phyloP scores from a whole-genome alignment of 345 rosid species.

The Brassica napus region Da-Ae NC_063451.1:28551501-28552000 shows the following conservation, averaged over 20 bases:
- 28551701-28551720: not conserved
- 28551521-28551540: not conserved
- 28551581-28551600: conserved; percentile 91
- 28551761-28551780: too few relatives aligned
- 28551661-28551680: conserved; percentile 82
- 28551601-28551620: conserved; percentile 85
- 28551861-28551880: conserved; percentile 87
- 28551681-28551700: not conserved
- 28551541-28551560: not conserved
- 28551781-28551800: not conserved
- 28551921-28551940: not conserved
- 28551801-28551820: too few relatives aligned
- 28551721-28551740: not conserved
- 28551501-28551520: conserved; percentile 26
- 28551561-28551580: conserved; percentile 54
- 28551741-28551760: conserved; percentile 1
- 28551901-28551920: conserved; percentile 44
- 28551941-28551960: too few relatives aligned
- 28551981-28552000: not conserved
- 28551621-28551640: conserved; percentile 75
- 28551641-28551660: conserved; percentile 97
- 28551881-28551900: conserved; percentile 98
- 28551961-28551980: not conserved
- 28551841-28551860: not conserved
- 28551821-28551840: too few relatives aligned